Evolutionary conservation across 2,329 filamentous ascomycete species (phyloP).

Genomic region (Fusarium denticulatum): DNA sequence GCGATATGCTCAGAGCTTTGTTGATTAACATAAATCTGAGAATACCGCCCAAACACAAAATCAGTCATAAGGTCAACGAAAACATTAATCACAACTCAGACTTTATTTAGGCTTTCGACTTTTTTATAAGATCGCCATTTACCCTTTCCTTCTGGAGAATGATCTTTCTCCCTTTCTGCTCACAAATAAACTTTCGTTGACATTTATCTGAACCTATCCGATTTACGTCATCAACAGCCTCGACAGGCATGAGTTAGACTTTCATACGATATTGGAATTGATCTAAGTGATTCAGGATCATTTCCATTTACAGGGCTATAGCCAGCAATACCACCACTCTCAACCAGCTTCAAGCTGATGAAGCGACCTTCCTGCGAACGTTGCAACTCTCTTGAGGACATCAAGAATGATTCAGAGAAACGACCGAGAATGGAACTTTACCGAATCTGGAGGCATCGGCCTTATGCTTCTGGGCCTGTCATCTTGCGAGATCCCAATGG

Average conservation of each 20-base stretch:
- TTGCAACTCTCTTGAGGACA: background rate
- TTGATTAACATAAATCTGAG: background rate
- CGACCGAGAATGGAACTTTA: background rate
- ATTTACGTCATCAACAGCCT: too few species aligned
- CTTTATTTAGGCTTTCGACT: background rate
- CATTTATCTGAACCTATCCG: too few species aligned
- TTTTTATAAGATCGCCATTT: background rate
- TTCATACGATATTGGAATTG: background rate
- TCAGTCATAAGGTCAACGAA: too few species aligned
- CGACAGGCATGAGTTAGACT: accelerated
- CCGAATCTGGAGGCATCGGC: accelerated
- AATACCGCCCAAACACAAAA: background rate
- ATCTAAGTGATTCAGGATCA: accelerated
- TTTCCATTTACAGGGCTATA: accelerated
- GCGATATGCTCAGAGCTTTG: background rate
- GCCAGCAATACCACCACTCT: accelerated
- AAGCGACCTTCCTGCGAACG: background rate
- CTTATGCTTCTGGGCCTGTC: background rate
- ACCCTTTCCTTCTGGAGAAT: background rate
- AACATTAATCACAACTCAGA: too few species aligned
- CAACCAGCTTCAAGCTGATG: background rate
- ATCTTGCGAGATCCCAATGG: background rate
- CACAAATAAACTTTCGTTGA: background rate
- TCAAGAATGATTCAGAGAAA: background rate
- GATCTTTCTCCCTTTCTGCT: background rate